Evolutionary conservation across 768 basidiomycete genomes (phyloP).

Genomic region (Rickenella mellea): DNA sequence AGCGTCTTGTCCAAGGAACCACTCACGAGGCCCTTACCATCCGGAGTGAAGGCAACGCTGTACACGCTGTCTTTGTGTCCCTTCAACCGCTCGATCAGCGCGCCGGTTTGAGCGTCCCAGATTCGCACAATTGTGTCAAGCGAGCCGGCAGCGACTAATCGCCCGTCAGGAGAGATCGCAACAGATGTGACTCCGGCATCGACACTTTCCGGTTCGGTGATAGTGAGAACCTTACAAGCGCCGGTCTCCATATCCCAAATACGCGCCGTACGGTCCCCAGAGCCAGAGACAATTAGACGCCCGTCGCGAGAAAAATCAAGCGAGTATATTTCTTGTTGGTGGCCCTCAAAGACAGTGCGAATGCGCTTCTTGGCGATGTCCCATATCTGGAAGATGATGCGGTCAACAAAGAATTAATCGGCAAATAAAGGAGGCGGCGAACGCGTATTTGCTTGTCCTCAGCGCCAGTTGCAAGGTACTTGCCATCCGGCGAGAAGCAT

Average conservation of each 20-base stretch:
- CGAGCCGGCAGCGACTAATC: constrained; percentile 48
- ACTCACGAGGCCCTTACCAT: constrained; percentile 80
- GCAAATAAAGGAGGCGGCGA: constrained; percentile 13
- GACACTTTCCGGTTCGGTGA: constrained; percentile 43
- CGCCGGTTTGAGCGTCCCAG: constrained; percentile 70
- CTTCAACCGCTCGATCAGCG: constrained; percentile 56
- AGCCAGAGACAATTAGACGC: constrained; percentile 79
- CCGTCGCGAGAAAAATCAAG: constrained; percentile 89
- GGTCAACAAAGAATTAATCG: neutral
- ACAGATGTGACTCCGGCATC: constrained; percentile 58
- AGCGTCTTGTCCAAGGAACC: constrained; percentile 86
- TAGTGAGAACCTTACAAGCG: constrained; percentile 31
- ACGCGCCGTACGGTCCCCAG: constrained; percentile 61
- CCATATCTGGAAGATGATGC: constrained; percentile 61
- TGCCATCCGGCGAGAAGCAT: constrained; percentile 67
- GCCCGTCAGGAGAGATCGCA: constrained; percentile 49
- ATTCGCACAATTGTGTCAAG: constrained; percentile 60
- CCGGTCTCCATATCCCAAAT: constrained; percentile 52
- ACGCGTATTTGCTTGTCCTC: constrained; percentile 92
- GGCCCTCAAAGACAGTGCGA: constrained; percentile 75
- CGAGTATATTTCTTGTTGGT: constrained; percentile 90
- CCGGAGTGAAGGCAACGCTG: constrained; percentile 85
- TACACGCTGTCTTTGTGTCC: constrained; percentile 85
- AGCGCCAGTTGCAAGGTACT: constrained; percentile 68
- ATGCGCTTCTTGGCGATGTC: constrained; percentile 77